A percentile compares a stretch with the other conserved stretches of the same genome.
These are phyloP conservation scores for Plasmodium gonderi DNA, from an alignment of 169 alveolate species.

Conservation along the genomic window DNA sequence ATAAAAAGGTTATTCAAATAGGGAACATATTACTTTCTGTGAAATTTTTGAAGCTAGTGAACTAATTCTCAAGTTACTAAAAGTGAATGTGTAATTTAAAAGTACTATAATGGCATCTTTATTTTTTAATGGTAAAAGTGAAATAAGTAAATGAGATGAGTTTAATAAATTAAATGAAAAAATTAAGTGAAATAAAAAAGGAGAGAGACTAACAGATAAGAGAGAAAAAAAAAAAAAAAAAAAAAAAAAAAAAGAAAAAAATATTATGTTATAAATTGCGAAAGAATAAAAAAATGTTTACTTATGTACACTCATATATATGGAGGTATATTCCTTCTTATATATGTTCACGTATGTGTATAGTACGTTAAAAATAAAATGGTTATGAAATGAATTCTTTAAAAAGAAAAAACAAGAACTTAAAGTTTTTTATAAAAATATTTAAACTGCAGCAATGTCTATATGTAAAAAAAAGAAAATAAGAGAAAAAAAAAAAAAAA, in stretches of 20 bases:
- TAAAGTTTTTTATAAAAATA: conserved; percentile 14
- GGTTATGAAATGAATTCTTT: background rate
- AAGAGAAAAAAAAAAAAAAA: background rate
- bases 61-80: background rate
- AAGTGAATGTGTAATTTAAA: conserved; percentile 45
- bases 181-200: background rate
- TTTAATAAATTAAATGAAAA: background rate
- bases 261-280: background rate
- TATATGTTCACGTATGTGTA: background rate
- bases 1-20: background rate
- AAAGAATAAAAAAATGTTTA: background rate
- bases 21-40: conserved; percentile 6
- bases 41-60: background rate
- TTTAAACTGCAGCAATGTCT: conserved; percentile 33
- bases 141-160: background rate
- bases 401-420: conserved; percentile 4
- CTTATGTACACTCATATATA: background rate
- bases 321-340: background rate
- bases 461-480: conserved; percentile 25
- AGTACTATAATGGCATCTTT: background rate
- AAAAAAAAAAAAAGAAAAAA: background rate
- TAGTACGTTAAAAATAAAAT: conserved; percentile 5
- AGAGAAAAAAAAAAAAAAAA: background rate
- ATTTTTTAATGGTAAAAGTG: background rate
- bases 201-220: background rate